Percentiles rank a stretch among this genome's conserved stretches.
Conservation (phyloP, 345 rosid species). For the Linum lewisii region DNA sequence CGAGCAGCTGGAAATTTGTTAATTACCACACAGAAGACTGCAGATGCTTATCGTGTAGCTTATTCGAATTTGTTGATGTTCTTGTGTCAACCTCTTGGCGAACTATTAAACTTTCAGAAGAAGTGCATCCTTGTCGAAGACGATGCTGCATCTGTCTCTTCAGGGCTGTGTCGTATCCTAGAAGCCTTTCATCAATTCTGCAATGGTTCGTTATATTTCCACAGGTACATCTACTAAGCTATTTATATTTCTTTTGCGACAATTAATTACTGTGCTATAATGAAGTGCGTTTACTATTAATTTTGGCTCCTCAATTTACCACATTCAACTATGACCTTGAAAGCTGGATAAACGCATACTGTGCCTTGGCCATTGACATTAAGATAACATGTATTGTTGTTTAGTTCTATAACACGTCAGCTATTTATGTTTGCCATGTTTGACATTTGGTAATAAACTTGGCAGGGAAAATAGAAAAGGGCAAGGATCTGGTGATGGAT, state of each 20-base stretch:
- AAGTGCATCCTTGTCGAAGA: constrained; percentile 38
- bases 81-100: constrained; percentile 74
- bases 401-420: neutral
- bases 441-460: constrained; percentile 7
- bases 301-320: neutral
- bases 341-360: neutral
- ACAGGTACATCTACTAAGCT: constrained; percentile 35
- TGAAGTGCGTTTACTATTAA: neutral
- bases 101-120: constrained; percentile 49
- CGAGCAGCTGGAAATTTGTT: constrained; percentile 19
- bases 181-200: constrained; percentile 48
- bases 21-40: constrained; percentile 21
- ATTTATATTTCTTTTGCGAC: constrained; percentile 6
- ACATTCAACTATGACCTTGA: neutral
- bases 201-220: constrained; percentile 32
- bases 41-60: constrained; percentile 27
- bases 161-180: constrained; percentile 38
- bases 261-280: neutral
- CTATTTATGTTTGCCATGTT: neutral
- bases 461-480: constrained; percentile 38
- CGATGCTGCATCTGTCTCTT: constrained; percentile 27
- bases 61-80: constrained; percentile 56
- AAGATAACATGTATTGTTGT: neutral
- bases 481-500: constrained; percentile 21
- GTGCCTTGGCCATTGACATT: neutral